Base-by-base conservation (phyloP, 805 yeast genomes). In the Phaffomyces opuntiae region DNA sequence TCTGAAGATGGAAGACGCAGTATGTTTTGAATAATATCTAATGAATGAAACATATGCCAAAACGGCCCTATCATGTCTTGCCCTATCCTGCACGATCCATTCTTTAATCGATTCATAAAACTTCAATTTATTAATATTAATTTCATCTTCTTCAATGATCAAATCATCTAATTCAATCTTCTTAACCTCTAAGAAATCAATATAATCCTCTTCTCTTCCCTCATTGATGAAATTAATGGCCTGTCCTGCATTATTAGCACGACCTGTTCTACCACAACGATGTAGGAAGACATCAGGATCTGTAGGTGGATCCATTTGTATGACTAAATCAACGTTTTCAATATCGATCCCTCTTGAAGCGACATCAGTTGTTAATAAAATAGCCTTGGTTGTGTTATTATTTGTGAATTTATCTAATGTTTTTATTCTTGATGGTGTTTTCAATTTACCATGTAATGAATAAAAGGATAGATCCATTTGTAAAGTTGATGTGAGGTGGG, bases 321-420 rank as follows among this genome's bases (percentile, higher is more conserved):
- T 68, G 4, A 91, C 98, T 25, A 90, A 66, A 58, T 93, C 98
- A 9, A 93, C 97, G 44, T 90, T 93, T 0, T 96, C 95, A 27
- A 93, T 83, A 68, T 93, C 99, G 21, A 93, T 77, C 38, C 99
- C 99, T 60, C 99, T 75, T 0, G 98, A 96, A 0, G 99, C 97
- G n/a, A 93, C 96, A 70, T 93, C 99, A 0, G 99, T 93, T 2
- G 99, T 89, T 65, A 93, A 68, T 24, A 93, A 65, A 0, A 91
- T 77, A 9, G 81, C 70, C 51, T 79, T 81, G 3, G 65, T 64
- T 8, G 60, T 57, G 5, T 56, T 49, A 24, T 47, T 38, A 5
- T 32, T 35, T 19, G 54, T 59, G 59, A 91, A 93, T 32, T 63
- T 67, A 11, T 72, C 70, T 38, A 91, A 66, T 0, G 96, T 86